Evolutionary conservation across 108 stramenopile species (phyloP).

Genomic region (Discostella stelligeroides): DNA sequence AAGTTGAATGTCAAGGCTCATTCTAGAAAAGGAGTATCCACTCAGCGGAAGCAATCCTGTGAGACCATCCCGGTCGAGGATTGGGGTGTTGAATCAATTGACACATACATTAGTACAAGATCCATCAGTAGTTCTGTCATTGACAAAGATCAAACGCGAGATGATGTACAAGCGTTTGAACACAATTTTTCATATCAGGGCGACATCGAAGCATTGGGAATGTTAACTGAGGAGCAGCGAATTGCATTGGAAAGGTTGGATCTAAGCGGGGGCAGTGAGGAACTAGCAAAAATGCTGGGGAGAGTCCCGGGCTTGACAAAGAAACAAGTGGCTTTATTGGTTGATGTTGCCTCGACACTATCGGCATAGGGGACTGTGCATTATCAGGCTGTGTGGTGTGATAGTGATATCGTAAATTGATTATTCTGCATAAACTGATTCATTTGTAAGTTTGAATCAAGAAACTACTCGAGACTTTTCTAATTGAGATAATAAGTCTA

Average conservation of each 20-base stretch:
- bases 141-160: constrained; percentile 21
- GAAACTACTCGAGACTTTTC: no score
- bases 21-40: not conserved
- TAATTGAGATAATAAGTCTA: no score
- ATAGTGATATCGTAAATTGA: no score
- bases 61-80: not conserved
- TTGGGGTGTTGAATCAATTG: not conserved
- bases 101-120: constrained; percentile 6
- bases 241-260: constrained; percentile 40
- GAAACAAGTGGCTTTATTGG: constrained; percentile 47
- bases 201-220: constrained; percentile 36
- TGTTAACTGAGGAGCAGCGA: constrained; percentile 41
- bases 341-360: constrained; percentile 44
- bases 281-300: constrained; percentile 37
- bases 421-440: no score
- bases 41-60: not conserved
- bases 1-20: not conserved
- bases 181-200: not conserved
- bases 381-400: no score
- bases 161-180: constrained; percentile 17
- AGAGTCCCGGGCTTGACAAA: constrained; percentile 43
- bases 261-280: constrained; percentile 32
- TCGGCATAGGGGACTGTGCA: constrained; percentile 12
- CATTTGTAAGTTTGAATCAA: no score
- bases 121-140: not conserved